Percentiles rank a stretch among this genome's conserved stretches.
phyloP scores from a whole-genome alignment of 176 grass and related monocot genomes.

The Aegilops longissima region DNA sequence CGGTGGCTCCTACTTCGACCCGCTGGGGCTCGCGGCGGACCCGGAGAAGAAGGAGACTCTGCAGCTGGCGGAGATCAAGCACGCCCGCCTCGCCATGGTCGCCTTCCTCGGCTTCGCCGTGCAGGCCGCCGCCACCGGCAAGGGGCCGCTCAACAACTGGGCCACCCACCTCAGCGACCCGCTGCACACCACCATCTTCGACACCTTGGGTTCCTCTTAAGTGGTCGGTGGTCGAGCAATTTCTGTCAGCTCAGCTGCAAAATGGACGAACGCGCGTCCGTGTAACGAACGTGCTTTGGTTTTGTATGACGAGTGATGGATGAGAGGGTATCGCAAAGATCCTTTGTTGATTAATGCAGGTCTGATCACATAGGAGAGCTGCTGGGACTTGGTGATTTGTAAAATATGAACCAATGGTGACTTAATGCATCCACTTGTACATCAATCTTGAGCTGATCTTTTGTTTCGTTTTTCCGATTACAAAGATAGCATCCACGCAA shows the following conservation, averaged over 20 bases:
- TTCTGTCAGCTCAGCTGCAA: too few relatives aligned
- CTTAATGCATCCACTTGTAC: constrained; percentile 52
- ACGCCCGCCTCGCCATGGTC: constrained; percentile 98
- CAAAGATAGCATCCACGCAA: background rate
- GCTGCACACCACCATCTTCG: constrained; percentile 98
- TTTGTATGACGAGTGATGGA: constrained; percentile 44
- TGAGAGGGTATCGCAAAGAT: constrained; percentile 17
- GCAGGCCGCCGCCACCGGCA: constrained; percentile 95
- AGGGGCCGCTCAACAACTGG: constrained; percentile 99
- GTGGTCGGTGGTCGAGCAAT: background rate
- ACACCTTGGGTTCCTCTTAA: constrained; percentile 79
- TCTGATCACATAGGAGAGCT: constrained; percentile 40
- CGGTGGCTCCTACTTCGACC: constrained; percentile 87
- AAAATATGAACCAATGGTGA: constrained; percentile 49
- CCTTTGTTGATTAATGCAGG: constrained; percentile 27
- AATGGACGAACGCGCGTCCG: background rate
- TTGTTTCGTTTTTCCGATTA: background rate
- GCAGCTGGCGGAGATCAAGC: constrained; percentile 98
- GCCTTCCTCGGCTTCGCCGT: constrained; percentile 91
- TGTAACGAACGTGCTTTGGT: constrained; percentile 38
- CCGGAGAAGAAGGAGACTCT: constrained; percentile 86
- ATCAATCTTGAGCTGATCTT: constrained; percentile 9
- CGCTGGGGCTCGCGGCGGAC: constrained; percentile 78
- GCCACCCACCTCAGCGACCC: constrained; percentile 97
- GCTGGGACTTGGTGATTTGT: constrained; percentile 40